Conservation (phyloP, 164 flowering plant species). For the Vitis vinifera region DNA sequence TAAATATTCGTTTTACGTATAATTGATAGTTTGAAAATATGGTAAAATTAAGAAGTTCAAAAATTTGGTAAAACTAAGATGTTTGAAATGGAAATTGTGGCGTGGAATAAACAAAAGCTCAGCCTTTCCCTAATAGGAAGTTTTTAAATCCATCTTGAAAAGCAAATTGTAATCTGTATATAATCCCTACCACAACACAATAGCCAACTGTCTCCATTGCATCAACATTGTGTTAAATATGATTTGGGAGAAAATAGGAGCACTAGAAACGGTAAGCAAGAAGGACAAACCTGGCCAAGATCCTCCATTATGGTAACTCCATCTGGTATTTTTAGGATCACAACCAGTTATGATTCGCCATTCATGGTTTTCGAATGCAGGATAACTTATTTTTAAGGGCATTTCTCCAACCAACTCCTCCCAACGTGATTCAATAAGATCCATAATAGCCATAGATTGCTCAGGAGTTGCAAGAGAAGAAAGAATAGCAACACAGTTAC, state of each 20-base stretch:
- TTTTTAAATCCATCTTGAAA: too few species aligned
- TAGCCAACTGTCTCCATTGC: not conserved
- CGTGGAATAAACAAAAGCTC: too few species aligned
- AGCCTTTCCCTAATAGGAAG: too few species aligned
- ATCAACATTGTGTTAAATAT: not conserved
- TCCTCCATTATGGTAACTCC: slow-evolving; percentile 65
- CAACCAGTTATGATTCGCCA: slow-evolving; percentile 56
- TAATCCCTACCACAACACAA: not conserved
- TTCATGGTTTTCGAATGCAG: slow-evolving; percentile 61
- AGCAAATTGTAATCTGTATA: not conserved
- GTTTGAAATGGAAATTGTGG: too few species aligned
- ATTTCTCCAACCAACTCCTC: slow-evolving; percentile 77
- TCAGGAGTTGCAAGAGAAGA: slow-evolving; percentile 70
- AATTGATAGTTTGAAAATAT: too few species aligned
- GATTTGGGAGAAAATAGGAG: not conserved
- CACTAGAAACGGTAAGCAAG: not conserved
- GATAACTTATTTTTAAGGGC: slow-evolving; percentile 66
- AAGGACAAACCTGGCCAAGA: slow-evolving; percentile 54
- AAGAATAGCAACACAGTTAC: slow-evolving; percentile 65
- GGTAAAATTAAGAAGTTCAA: too few species aligned
- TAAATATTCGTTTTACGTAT: too few species aligned
- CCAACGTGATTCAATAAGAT: slow-evolving; percentile 68
- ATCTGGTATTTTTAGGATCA: slow-evolving; percentile 56
- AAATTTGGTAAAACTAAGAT: too few species aligned
- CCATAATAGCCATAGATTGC: slow-evolving; percentile 70